Evolutionary conservation across 2,329 filamentous ascomycete genomes (phyloP), one percentile per base, ranked within the genome.

Genomic region (Fusarium sterilihyphosum): DNA sequence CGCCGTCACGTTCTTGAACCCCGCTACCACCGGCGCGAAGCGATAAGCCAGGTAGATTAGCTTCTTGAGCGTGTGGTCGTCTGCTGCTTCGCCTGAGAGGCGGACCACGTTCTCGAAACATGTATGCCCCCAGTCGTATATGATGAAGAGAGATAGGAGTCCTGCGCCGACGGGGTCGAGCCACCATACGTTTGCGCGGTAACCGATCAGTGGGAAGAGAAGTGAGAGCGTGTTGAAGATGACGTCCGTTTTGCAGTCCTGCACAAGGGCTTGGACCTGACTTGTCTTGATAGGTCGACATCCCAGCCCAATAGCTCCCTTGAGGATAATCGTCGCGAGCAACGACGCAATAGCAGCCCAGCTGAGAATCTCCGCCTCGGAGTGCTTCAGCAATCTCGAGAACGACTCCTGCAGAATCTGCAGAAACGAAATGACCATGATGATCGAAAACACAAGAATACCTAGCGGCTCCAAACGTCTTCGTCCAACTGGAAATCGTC

Each of bases 141-240:
- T 92, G 79, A 93, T 92, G 82, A 88, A 92, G 9, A 92, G 80
- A 0, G 91, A 92, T 1, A 93, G 84, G 0, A 92, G 76, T 0
- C 88, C 87, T 8, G 91, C 91, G 62, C 91, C 91, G 0, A 88
- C 83, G 11, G 85, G 84, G 78, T 93, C 91, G 20, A 93, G 84
- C 91, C 91, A 93, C 91, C 91, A 93, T 20, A 92, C 77, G 31
- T 88, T 79, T 8, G 87, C 84, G 56, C 88, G 84, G 74, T 88
- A 85, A 12, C 91, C 91, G 57, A 92, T 79, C 2, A 96, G 87
- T 1, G 94, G 94, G 78, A 97, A 97, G n/a, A 96, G 88, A 77
- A 97, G 94, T 50, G 92, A 94, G 74, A 96, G 94, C 1, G 90
- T 91, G 84, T 97, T 97, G 88, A 97, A 97, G 26, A 96, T 90